A percentile compares a stretch with the other conserved stretches of the same genome.
phyloP scores from a whole-genome alignment of 2,329 filamentous ascomycete species.

The Clathrospora elynae region DNA sequence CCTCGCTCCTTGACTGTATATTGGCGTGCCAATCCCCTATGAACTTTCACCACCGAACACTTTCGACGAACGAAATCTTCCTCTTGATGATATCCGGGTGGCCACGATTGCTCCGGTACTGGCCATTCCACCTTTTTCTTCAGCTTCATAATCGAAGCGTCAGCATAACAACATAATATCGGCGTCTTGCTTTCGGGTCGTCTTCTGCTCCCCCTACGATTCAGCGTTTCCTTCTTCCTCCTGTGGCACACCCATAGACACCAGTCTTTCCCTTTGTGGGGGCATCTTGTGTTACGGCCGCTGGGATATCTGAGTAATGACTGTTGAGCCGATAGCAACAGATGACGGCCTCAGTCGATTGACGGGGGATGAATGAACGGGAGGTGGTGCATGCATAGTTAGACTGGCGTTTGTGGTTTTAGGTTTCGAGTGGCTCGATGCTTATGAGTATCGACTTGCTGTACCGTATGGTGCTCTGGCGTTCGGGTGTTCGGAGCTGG shows the following conservation, averaged over 20 bases:
- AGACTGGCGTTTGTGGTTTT: constrained; percentile 15
- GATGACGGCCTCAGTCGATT: constrained; percentile 11
- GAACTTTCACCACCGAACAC: neutral
- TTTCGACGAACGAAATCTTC: constrained; percentile 10
- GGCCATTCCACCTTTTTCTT: constrained; percentile 19
- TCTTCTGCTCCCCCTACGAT: constrained; percentile 29
- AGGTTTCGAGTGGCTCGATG: constrained; percentile 1
- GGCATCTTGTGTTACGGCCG: constrained; percentile 30
- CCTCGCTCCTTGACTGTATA: neutral
- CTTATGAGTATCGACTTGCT: too few relatives aligned
- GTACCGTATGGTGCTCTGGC: too few relatives aligned
- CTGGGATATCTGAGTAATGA: constrained; percentile 35
- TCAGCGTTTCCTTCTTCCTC: constrained; percentile 36
- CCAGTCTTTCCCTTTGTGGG: constrained; percentile 17
- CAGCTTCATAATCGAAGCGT: constrained; percentile 17
- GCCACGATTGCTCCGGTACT: constrained; percentile 5
- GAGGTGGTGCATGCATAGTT: constrained; percentile 10
- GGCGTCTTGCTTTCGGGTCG: constrained; percentile 36
- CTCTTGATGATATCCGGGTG: constrained; percentile 33
- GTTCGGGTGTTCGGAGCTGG: too few relatives aligned
- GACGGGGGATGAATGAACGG: constrained; percentile 13
- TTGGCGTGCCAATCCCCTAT: constrained; percentile 3
- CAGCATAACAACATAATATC: constrained; percentile 42
- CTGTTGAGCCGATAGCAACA: constrained; percentile 15
- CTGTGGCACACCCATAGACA: constrained; percentile 23